Evolutionary conservation across 495 filamentous ascomycete genomes (phyloP).

Genomic region (Hyaloscypha bicolor): DNA sequence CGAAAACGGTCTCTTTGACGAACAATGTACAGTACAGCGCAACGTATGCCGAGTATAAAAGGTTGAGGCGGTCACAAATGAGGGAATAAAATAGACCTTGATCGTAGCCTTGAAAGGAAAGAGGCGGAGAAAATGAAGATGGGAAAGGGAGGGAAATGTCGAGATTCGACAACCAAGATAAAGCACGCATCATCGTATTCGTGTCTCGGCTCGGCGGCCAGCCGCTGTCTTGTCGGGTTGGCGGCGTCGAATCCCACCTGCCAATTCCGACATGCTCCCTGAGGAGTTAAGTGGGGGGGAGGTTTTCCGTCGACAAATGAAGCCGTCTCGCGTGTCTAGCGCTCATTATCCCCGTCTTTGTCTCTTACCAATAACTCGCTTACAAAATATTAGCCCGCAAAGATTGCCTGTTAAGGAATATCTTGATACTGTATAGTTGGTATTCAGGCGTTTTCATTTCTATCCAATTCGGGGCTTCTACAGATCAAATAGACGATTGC

Average conservation of each 20-base stretch:
- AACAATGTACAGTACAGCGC: neutral
- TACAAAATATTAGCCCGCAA: too few relatives aligned
- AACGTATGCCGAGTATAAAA: neutral
- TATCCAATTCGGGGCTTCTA: too few relatives aligned
- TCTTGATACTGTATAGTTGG: too few relatives aligned
- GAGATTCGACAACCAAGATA: neutral
- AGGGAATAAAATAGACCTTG: neutral
- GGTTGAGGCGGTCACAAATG: neutral
- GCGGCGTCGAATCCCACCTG: neutral
- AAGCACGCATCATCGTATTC: neutral
- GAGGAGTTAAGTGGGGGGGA: too few relatives aligned
- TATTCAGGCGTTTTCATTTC: too few relatives aligned
- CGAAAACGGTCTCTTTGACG: neutral
- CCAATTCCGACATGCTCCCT: neutral
- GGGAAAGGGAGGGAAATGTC: neutral
- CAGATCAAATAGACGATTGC: too few relatives aligned
- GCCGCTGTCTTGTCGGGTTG: neutral
- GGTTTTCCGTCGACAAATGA: too few relatives aligned
- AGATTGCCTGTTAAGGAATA: too few relatives aligned
- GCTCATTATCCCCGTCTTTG: too few relatives aligned
- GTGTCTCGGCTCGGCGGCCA: neutral
- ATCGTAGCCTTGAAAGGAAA: neutral
- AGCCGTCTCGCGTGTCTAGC: too few relatives aligned
- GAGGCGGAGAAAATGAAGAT: neutral
- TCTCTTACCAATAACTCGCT: too few relatives aligned